These are phyloP conservation scores for Hypomontagnella monticulosa DNA, from an alignment of 495 filamentous ascomycete species.

Conservation along the genomic window DNA sequence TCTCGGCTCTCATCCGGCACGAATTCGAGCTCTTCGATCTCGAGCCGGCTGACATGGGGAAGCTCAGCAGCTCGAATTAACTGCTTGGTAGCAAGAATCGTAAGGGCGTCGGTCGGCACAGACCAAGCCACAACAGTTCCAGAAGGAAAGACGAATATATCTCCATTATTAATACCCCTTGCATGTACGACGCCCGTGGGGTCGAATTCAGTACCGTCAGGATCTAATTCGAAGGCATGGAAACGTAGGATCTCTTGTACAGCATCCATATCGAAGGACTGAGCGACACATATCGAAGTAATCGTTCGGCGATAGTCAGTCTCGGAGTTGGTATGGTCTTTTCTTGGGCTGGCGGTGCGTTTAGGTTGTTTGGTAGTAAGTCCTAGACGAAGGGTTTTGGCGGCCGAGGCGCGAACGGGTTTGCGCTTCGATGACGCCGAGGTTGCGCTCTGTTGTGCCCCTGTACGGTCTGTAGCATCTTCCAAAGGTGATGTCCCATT, in stretches of 20 bases:
- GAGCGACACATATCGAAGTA: constrained; percentile 84
- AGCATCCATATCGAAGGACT: constrained; percentile 81
- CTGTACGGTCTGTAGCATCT: constrained; percentile 17
- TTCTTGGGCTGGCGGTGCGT: constrained; percentile 7
- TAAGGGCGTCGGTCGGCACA: constrained; percentile 74
- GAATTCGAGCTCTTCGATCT: constrained; percentile 92
- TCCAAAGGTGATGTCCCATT: constrained; percentile 6
- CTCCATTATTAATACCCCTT: constrained; percentile 68
- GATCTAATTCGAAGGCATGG: constrained; percentile 74
- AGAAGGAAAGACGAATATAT: constrained; percentile 96
- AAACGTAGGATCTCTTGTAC: constrained; percentile 75
- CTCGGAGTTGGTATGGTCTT: constrained; percentile 20
- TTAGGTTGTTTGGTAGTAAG: constrained; percentile 36
- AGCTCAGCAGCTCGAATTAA: constrained; percentile 78
- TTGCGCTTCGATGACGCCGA: constrained; percentile 52
- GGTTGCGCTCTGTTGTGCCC: constrained; percentile 9
- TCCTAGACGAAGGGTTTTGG: constrained; percentile 54
- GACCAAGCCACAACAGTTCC: constrained; percentile 95
- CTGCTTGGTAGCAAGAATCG: constrained; percentile 75
- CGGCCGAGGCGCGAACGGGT: constrained; percentile 45
- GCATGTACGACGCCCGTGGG: constrained; percentile 68
- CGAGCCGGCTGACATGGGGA: constrained; percentile 73
- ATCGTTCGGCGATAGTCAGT: constrained; percentile 63
- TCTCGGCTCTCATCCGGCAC: constrained; percentile 78
- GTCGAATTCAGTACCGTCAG: constrained; percentile 66